Evolutionary conservation across 2,329 filamentous ascomycete species (phyloP), one percentile per base, ranked within the genome.

Genomic region (Nectriaceae sp.): DNA sequence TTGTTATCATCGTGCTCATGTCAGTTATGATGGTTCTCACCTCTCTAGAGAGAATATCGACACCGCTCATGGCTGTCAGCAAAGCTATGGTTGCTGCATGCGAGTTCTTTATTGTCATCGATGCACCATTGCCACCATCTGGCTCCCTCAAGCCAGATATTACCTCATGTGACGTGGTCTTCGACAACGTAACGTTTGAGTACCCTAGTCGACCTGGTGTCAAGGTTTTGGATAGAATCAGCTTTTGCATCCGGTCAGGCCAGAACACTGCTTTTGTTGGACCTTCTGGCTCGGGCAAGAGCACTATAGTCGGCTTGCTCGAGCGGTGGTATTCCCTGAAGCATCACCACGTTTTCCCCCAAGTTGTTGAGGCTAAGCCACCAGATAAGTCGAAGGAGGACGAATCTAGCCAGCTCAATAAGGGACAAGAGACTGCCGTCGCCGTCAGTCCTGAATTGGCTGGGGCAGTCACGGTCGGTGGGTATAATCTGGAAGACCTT

Each of bases 181-280:
- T 88, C 1, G 49, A 59, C 1, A 19, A 49, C 0, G 57, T 62
- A 1, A 50, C 38, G 0, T 62, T 62, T 20, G 56, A 54, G 16
- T 61, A 61, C 11, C 59, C 59, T 0, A 50, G 50, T 18, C 51
- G 59, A 1, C 59, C 59, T 8, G 54, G 54, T 1, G 56, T 54
- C 3, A 48, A 39, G 1, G 47, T 62, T 1, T 24, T 61, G 8
- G 74, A 85, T 50, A 66, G 70, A 0, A 63, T 87, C 3, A 75
- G 74, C 52, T 65, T 87, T 5, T 69, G 62, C 1, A 78, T 88
- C 41, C 70, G 74, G 33, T 74, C 78, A 4, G 82, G 83, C 3
- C 82, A 85, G 54, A 76, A 82, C 2, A 88, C 84, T 0, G 87
- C 86, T 2, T 83, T 89, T 19, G 85, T 89, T 11, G 87, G 86